Evolutionary conservation across 2,329 filamentous ascomycete genomes (phyloP), one percentile per base, ranked within the genome.

Genomic region (Pseudogymnoascus sp.): DNA sequence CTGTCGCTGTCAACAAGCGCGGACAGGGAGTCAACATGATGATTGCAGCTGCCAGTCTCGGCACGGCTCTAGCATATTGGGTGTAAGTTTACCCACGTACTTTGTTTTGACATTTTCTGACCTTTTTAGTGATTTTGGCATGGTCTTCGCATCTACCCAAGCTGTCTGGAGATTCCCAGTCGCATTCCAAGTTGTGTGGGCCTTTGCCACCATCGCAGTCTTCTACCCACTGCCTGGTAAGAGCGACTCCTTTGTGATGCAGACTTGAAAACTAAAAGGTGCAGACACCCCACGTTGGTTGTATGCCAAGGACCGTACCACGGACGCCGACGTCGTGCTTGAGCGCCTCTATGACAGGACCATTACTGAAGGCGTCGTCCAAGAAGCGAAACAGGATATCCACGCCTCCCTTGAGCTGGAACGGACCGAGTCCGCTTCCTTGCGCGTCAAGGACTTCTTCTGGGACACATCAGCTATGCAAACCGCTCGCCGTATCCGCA

Each of bases 81-180:
- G 68, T 74, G 70, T 69, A 56, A 67, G 70, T 35, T 66, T 70
- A 22, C 68, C 69, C 11, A 68, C 67, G 6, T 61, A 64, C 31
- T 72, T 70, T 59, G 66, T 68, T 59, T 66, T 70, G 56, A 61
- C 50, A 11, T 61, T 73, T 28, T 70, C 72, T n/a, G 66, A 61
- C 19, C 24, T 12, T 5, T 50, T n/a, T 53, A 62, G 60, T 16
- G 70, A 73, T 59, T 74, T 73, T 59, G 72, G 72, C 19, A 71
- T 74, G 62, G 69, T 68, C 16, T 72, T 71, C 59, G 68, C 70
- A 8, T 65, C 62, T 26, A 66, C 63, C 33, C 70, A 72, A 60
- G 69, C 69, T 22, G 72, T 72, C 11, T 74, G 72, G 72, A 66
- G 72, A 7, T 67, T 74, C 43, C 72, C 72, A 5, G 69, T 74